Evolutionary conservation across 2,329 filamentous ascomycete species (phyloP).

Genomic region (Cladosporium velox): DNA sequence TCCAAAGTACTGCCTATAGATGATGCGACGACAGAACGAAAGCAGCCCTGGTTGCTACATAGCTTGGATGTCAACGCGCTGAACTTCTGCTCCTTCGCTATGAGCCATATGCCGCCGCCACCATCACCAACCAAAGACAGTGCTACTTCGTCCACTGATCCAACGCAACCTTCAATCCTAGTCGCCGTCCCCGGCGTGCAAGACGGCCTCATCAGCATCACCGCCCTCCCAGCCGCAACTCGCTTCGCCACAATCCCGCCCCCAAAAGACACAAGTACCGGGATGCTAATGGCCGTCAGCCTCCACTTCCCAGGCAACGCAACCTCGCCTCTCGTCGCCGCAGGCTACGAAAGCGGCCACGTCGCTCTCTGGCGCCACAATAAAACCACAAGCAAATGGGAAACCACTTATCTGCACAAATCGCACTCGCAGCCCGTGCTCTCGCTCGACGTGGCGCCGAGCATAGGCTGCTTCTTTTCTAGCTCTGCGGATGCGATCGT

Average conservation of each 20-base stretch:
- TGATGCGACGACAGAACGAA: constrained; percentile 47
- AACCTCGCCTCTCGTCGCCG: constrained; percentile 62
- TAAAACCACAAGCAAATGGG: constrained; percentile 50
- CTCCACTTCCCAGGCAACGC: constrained; percentile 44
- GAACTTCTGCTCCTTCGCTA: constrained; percentile 88
- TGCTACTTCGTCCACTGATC: constrained; percentile 12
- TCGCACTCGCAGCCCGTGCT: constrained; percentile 79
- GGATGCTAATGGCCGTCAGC: constrained; percentile 84
- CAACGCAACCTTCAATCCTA: constrained; percentile 60
- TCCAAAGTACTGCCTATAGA: constrained; percentile 74
- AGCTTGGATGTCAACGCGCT: constrained; percentile 84
- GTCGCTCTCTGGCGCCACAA: constrained; percentile 57
- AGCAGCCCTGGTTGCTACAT: constrained; percentile 82
- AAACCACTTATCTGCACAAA: constrained; percentile 63
- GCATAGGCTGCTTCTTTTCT: constrained; percentile 66
- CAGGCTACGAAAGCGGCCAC: constrained; percentile 84
- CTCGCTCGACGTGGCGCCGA: constrained; percentile 53
- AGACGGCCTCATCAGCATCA: constrained; percentile 71
- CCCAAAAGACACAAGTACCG: constrained; percentile 54
- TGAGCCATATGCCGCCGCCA: constrained; percentile 45
- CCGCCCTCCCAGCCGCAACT: constrained; percentile 72
- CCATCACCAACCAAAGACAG: neutral
- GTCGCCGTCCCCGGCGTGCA: constrained; percentile 70
- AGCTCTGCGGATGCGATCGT: constrained; percentile 80
- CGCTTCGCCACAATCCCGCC: constrained; percentile 63